These are phyloP conservation scores for Fusarium bactridioides DNA, from an alignment of 2,329 filamentous ascomycete species.

Conservation along the genomic window DNA sequence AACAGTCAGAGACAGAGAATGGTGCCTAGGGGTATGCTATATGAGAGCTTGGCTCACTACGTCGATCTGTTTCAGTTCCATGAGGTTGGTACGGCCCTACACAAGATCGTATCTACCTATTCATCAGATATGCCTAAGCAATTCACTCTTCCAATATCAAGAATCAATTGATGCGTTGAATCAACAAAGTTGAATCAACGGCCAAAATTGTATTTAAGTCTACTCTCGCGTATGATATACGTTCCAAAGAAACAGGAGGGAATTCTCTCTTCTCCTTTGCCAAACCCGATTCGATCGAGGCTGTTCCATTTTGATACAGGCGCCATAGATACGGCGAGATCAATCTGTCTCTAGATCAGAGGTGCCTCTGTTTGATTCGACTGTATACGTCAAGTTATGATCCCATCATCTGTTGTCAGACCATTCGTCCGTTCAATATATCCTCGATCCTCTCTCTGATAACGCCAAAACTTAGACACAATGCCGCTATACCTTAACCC, in stretches of 20 bases:
- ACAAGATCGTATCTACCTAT: background rate
- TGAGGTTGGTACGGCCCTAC: background rate
- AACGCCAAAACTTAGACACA: constrained; percentile 36
- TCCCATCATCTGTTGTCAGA: background rate
- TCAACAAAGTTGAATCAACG: background rate
- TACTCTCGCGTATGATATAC: background rate
- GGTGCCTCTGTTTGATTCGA: background rate
- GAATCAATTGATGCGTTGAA: background rate
- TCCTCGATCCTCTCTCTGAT: constrained; percentile 26
- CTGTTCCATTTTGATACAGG: background rate
- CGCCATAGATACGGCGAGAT: background rate
- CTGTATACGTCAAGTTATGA: background rate
- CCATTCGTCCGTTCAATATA: constrained; percentile 21
- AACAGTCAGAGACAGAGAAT: background rate
- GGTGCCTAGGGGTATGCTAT: background rate
- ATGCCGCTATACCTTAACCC: constrained; percentile 10
- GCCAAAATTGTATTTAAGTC: background rate
- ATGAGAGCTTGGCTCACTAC: background rate
- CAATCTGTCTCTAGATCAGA: background rate
- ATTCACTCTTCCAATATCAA: background rate
- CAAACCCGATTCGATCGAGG: background rate
- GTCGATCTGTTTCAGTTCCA: background rate
- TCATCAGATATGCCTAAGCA: background rate
- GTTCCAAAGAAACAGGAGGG: background rate
- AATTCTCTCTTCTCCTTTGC: background rate